Evolutionary conservation across 1,284 basidiomycete genomes (phyloP), one percentile per base, ranked within the genome.

Genomic region (Marasmius fiardii): DNA sequence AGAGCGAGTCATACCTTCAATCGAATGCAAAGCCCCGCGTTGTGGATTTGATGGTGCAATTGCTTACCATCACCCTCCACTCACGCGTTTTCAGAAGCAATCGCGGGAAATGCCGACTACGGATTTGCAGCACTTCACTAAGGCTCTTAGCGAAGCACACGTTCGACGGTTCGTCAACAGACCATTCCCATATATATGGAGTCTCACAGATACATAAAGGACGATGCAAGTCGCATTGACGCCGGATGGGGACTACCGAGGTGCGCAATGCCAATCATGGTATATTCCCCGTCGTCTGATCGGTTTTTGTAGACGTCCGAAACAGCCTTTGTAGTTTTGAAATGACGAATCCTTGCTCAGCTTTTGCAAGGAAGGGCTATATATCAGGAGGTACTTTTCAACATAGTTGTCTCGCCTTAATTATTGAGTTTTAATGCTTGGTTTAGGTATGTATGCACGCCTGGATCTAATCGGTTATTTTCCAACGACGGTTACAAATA

Each of bases 401-500:
- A 16, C 21, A 7, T 14, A 47, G 12, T 23, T 24, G 33, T 1
- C n/a, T n/a, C n/a, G 1, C 24, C 11, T 28, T 6, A 18, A 41
- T 24, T 18, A 11, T 1, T 18, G 28, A 31, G 24, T 8, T 18
- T 16, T 31, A 31, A 49, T 49, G 2, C 28, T 33, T 48, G 47
- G 47, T 31, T 11, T 54, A 86, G 86, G 80, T 18, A 64, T 79
- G 33, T 90, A 88, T 58, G 82, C 81, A 10, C 77, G 88, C 10
- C 71, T 89, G 16, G 78, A 85, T 58, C 65, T 68, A 45, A 66
- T 80, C 21, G 63, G 64, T 3, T 80, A 76, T 64, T 90, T 90
- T 64, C 77, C 79, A 47, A 89, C 88, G 0, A 88, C 82, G 0
- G 84, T 90, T 14, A 88, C 87, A 0, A 88, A 90, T 54, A 75